Evolutionary conservation across 2,329 filamentous ascomycete species (phyloP), one percentile per base, ranked within the genome.

Genomic region (Ophiostoma montium): DNA sequence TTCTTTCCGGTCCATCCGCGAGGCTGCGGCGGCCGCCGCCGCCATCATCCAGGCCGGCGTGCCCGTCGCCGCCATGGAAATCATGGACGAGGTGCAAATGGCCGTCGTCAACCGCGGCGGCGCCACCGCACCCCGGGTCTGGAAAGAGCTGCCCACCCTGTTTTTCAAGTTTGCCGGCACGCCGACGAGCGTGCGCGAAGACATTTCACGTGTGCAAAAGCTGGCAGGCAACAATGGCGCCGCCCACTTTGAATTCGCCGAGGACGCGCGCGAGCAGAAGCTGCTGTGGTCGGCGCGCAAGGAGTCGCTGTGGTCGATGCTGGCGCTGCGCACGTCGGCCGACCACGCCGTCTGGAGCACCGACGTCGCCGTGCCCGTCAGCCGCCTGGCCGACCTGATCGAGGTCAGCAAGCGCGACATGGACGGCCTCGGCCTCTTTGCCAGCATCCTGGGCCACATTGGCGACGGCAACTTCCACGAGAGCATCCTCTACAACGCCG

Each of bases 381-480:
- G 79, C 52, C 70, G 79, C 12, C 67, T 90, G 5, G 79, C 84
- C 1, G 82, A 86, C 55, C 83, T 89, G 51, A 73, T 75, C 69
- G 88, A 94, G 62, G 71, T 87, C 39, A 89, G 85, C 54, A 94
- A 95, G 68, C 84, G 86, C 61, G 86, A 94, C 60, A 82, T 94
- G 74, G 84, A 90, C 59, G 80, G 86, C 12, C 71, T 95, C 11
- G 87, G 86, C 0, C 67, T 95, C 2, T 94, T 95, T 61, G 86
- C 87, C 1, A 88, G 84, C 58, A 85, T 94, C 27, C 70, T 95
- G 4, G 89, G 89, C 3, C 89, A 95, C 60, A 83, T 95, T 50
- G 89, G 89, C 12, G 89, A 95, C 60, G 89, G 89, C 35, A 95
- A 95, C 64, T 95, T 95, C 68, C 89, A 95, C 63, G 82, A 89